Percentiles rank a stretch among this genome's conserved stretches.
Evolutionary conservation across 345 rosid species (phyloP).

Genomic region (Isatis tinctoria): DNA sequence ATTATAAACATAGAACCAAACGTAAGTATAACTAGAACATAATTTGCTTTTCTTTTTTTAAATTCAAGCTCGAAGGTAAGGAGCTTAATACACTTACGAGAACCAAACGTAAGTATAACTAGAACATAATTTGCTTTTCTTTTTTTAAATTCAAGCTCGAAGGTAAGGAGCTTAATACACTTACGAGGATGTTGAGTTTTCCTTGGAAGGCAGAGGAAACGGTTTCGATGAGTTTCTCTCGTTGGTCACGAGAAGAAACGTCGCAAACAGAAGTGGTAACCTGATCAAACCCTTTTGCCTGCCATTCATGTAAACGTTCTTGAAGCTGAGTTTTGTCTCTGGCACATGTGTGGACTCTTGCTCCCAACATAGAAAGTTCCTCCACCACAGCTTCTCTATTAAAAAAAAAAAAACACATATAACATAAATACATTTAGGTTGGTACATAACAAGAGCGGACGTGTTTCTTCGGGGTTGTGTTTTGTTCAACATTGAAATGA

Average conservation of each 20-base stretch:
- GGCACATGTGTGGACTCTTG: conserved; percentile 28
- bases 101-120: background rate
- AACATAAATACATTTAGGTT: too few relatives aligned
- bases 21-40: too few relatives aligned
- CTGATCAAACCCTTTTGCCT: conserved; percentile 18
- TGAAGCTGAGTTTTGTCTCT: conserved; percentile 24
- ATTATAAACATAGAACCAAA: background rate
- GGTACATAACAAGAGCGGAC: too few relatives aligned
- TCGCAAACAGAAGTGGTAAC: conserved; percentile 17
- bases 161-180: background rate
- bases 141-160: too few relatives aligned
- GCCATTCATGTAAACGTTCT: conserved; percentile 26
- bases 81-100: background rate
- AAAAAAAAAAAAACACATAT: background rate
- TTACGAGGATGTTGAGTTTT: conserved; percentile 27
- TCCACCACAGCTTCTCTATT: conserved; percentile 25
- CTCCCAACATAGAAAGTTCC: conserved; percentile 27
- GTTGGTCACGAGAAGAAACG: conserved; percentile 21
- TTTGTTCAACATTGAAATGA: too few relatives aligned
- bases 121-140: too few relatives aligned
- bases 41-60: too few relatives aligned
- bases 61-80: too few relatives aligned
- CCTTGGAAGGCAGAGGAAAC: conserved; percentile 36
- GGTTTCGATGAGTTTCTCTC: conserved; percentile 17
- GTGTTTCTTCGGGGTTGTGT: too few relatives aligned